Percentiles rank a stretch among this genome's conserved stretches.
These are phyloP conservation scores for Parsonsia alboflavescens DNA, from an alignment of 257 asterid genomes.

Conservation along the genomic window DNA sequence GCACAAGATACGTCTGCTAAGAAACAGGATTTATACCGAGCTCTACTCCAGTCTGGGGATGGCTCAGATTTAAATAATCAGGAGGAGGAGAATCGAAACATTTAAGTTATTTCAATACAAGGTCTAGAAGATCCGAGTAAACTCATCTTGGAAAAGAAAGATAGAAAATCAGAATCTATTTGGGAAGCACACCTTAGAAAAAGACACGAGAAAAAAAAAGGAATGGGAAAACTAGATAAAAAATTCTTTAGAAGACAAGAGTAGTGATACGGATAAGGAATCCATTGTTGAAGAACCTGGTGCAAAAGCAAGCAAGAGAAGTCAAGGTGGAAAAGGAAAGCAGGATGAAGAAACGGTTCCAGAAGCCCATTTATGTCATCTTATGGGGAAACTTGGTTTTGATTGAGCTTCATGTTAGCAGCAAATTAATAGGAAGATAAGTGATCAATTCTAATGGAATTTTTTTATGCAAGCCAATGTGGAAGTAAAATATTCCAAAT, in stretches of 20 bases:
- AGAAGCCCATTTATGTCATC: no score
- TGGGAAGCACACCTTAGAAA: slow-evolving; percentile 79
- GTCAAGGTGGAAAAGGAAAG: slow-evolving; percentile 28
- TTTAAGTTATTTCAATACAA: slow-evolving; percentile 81
- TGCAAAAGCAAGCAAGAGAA: slow-evolving; percentile 23
- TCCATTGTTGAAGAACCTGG: slow-evolving; percentile 46
- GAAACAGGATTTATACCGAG: slow-evolving; percentile 58
- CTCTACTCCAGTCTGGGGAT: slow-evolving; percentile 58
- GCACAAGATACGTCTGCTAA: slow-evolving; percentile 35
- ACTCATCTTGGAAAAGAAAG: slow-evolving; percentile 74
- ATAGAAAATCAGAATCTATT: slow-evolving; percentile 71
- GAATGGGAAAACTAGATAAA: slow-evolving; percentile 51
- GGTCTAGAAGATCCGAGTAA: slow-evolving; percentile 88
- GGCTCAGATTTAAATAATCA: slow-evolving; percentile 57
- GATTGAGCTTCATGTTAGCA: no score
- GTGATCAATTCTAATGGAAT: no score
- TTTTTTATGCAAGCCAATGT: no score
- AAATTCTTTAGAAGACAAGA: slow-evolving; percentile 64
- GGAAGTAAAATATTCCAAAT: no score
- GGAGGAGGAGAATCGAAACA: slow-evolving; percentile 55
- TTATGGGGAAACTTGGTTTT: no score
- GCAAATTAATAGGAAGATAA: no score
- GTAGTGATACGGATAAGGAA: slow-evolving; percentile 45
- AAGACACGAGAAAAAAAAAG: slow-evolving; percentile 67
- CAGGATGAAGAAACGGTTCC: slow-evolving; percentile 25